phyloP scores from a whole-genome alignment of 495 filamentous ascomycete genomes.

The Xylaria flabelliformis region DNA sequence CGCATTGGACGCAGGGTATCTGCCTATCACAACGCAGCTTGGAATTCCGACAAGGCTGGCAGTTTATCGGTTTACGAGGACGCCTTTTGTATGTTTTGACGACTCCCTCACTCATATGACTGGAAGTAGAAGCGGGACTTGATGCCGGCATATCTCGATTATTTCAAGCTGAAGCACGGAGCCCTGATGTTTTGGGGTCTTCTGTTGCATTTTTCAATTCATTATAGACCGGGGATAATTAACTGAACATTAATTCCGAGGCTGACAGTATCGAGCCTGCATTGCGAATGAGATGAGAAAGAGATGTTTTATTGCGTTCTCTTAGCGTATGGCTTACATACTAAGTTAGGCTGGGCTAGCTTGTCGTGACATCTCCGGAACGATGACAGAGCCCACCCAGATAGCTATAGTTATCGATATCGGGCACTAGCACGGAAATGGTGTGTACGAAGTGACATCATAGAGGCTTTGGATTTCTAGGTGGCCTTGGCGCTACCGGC shows the following conservation, averaged over 20 bases:
- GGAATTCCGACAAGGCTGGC: conserved; percentile 6
- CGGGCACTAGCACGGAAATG: no score
- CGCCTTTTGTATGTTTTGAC: conserved; percentile 13
- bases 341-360: background rate
- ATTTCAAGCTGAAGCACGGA: background rate
- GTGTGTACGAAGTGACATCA: no score
- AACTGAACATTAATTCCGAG: conserved; percentile 6
- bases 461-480: background rate
- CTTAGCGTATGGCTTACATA: background rate
- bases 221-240: background rate
- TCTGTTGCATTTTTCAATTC: background rate
- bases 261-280: conserved; percentile 5
- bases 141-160: conserved; percentile 6
- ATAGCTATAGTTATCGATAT: no score
- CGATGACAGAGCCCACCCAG: background rate
- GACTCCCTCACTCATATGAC: conserved; percentile 7
- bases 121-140: conserved; percentile 4
- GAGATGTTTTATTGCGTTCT: background rate
- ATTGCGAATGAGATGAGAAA: background rate
- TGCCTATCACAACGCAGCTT: conserved; percentile 18
- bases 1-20: conserved; percentile 7
- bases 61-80: conserved; percentile 14
- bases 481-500: background rate
- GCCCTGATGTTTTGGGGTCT: background rate
- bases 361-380: conserved; percentile 2